Evolutionary conservation across 257 asterid genomes (phyloP).

Genomic region (Hygrophila difformis): DNA sequence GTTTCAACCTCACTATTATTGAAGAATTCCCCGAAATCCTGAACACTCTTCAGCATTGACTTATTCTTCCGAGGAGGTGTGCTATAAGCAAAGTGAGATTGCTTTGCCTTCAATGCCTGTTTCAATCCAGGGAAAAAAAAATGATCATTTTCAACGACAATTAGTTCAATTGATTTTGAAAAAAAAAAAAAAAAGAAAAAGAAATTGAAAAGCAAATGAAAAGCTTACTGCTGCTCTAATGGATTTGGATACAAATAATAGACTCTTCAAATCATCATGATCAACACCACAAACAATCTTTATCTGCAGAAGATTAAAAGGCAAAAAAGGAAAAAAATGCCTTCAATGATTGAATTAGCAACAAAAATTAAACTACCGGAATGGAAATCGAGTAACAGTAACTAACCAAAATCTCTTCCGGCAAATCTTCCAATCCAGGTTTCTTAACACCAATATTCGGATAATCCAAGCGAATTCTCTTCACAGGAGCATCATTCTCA

Average conservation of each 20-base stretch:
- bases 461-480: constrained; percentile 26
- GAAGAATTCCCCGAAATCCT: constrained; percentile 13
- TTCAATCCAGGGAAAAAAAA: neutral
- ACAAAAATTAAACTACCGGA: neutral
- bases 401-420: constrained; percentile 60
- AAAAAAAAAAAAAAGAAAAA: too few relatives aligned
- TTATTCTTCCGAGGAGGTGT: constrained; percentile 27
- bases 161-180: too few relatives aligned
- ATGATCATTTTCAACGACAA: constrained; percentile 32
- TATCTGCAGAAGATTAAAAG: constrained; percentile 33
- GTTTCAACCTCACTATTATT: constrained; percentile 22
- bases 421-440: constrained; percentile 45
- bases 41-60: constrained; percentile 17
- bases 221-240: constrained; percentile 53
- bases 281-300: constrained; percentile 67
- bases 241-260: constrained; percentile 46
- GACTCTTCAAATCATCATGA: constrained; percentile 70
- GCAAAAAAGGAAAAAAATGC: constrained; percentile 2
- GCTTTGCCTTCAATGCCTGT: constrained; percentile 62
- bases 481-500: constrained; percentile 16
- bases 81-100: constrained; percentile 41
- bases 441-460: constrained; percentile 11
- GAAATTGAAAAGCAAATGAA: neutral
- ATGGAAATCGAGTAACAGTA: neutral
- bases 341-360: neutral